Percentiles rank a stretch among this genome's conserved stretches.
These are phyloP conservation scores for Ogataea neopini DNA, from an alignment of 805 yeast genomes.

Conservation along the genomic window DNA sequence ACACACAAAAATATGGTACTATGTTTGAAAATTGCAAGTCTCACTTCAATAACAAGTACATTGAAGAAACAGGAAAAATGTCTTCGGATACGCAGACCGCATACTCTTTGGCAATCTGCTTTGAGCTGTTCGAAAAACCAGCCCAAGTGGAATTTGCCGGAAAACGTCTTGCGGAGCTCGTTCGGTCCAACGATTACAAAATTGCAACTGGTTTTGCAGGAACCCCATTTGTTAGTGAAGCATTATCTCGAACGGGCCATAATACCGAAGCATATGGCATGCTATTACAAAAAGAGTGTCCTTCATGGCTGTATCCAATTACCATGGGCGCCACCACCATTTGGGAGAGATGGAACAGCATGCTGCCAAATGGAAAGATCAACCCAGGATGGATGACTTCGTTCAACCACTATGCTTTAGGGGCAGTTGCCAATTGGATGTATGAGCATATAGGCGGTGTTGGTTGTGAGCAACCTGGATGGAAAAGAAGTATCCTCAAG, in stretches of 20 bases:
- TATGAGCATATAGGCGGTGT: conserved; percentile 24
- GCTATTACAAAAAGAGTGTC: conserved; percentile 25
- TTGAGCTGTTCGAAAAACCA: conserved; percentile 16
- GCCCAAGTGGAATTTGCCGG: conserved; percentile 22
- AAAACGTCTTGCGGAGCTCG: conserved; percentile 14
- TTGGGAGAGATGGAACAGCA: conserved; percentile 34
- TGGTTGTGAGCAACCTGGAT: conserved; percentile 18
- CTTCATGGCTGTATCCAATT: conserved; percentile 32
- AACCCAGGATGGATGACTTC: conserved; percentile 32
- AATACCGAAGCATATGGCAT: conserved; percentile 25
- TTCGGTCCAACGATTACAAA: conserved; percentile 9
- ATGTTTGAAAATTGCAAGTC: conserved; percentile 14
- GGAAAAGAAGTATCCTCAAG: conserved; percentile 15
- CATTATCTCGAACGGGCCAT: conserved; percentile 22
- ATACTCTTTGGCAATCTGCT: conserved; percentile 25
- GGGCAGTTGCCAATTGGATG: conserved; percentile 26
- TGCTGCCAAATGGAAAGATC: conserved; percentile 28
- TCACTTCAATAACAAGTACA: conserved; percentile 21
- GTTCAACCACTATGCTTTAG: conserved; percentile 30
- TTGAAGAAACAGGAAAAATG: conserved; percentile 21
- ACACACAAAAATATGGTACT: conserved; percentile 9
- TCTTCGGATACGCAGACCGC: conserved; percentile 29
- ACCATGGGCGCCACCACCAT: conserved; percentile 32
- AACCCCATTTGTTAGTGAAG: conserved; percentile 30
- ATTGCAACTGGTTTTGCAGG: conserved; percentile 33